phyloP scores from a whole-genome alignment of 2,329 filamentous ascomycete species.

The Emmonsiellopsis sp. region DNA sequence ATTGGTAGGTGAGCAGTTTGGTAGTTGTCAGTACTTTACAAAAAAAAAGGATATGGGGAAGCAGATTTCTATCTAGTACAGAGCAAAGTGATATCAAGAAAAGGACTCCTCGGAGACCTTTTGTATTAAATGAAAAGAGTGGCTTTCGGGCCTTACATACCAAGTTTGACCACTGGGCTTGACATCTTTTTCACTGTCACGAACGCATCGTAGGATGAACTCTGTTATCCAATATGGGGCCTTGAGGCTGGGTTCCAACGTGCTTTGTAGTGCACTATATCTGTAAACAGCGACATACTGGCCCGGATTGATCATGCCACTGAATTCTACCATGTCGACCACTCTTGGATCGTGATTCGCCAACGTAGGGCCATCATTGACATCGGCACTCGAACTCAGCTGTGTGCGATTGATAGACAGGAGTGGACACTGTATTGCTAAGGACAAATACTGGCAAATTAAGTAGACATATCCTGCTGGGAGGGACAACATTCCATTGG shows the following conservation, averaged over 20 bases:
- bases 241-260: no score
- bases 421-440: conserved; percentile 3
- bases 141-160: not conserved
- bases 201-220: not conserved
- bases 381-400: not conserved
- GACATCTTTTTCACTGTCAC: not conserved
- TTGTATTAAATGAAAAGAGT: not conserved
- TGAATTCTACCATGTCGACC: not conserved
- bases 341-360: not conserved
- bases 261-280: not conserved
- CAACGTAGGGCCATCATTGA: not conserved
- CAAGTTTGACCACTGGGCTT: not conserved
- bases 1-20: no score
- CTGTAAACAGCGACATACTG: not conserved
- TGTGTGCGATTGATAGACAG: not conserved
- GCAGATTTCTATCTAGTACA: no score
- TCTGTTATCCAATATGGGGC: no score
- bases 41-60: not conserved
- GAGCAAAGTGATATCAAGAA: not conserved
- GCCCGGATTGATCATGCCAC: not conserved
- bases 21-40: no score
- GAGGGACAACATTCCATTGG: not conserved
- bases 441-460: not conserved
- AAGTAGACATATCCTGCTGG: not conserved
- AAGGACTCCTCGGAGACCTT: not conserved